Base-by-base conservation (phyloP, 208 protist genomes). In the Crithidia bombi region DNA sequence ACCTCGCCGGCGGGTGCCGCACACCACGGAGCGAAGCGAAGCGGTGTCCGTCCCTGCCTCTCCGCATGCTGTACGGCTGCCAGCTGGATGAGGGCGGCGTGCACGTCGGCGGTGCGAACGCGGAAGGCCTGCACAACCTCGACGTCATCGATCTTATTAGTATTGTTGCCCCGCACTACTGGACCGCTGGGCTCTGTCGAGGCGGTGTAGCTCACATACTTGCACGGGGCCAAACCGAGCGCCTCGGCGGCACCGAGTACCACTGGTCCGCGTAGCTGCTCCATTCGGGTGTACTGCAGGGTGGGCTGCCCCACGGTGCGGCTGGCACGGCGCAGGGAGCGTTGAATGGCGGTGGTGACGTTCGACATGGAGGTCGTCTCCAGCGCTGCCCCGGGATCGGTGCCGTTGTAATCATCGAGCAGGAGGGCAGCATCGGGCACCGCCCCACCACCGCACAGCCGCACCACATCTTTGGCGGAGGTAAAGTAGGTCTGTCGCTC, bases 221-320 rank as follows among this genome's bases (percentile, higher is more conserved):
- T 75, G 69, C 66, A 81, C 6, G 87, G 90, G 10, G 83, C 78
- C 61, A 95, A 41, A 3, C 90, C 87, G 14, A 95, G 65, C 28
- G 90, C 83, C 69, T 95, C 90, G 9, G 59, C 36, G 14, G 81
- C 90, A 3, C 90, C 85, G 17, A 90, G 69, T 49, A 95, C 90
- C 44, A 72, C 65, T 7, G 87, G 87, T 14, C 81, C 82, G 23
- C 80, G 74, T 46, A 85, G 69, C 39, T 85, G 57, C 57, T 93
- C 90, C 19, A 78, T 89, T 5, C 87, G 80, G 1, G 43, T 69
- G 19, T 78, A 44, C 63, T 83, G 73, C 47, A 95, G 69, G 28
- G 90, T 95, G 36, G 90, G 90, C 78, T 95, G 90, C 5, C 90
- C 90, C 3, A 87, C 78, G 23, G 82, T 77, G 43, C 90, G 84